phyloP scores from a whole-genome alignment of 208 protist species.

The Trypanosomatidae sp. region DNA sequence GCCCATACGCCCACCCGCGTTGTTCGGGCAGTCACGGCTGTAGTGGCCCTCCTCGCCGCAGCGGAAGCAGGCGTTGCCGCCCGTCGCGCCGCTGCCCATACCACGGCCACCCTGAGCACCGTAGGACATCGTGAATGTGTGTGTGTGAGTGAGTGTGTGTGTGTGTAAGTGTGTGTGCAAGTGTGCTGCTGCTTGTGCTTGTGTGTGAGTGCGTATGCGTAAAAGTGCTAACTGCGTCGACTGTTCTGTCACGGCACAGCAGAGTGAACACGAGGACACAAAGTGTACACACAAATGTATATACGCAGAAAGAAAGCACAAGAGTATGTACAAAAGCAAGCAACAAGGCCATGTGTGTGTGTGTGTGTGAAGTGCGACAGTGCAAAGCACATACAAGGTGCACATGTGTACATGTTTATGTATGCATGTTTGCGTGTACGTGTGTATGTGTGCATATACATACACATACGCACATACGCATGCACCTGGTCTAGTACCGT shows the following conservation, averaged over 20 bases:
- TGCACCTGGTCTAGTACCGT: no score
- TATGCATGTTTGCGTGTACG: not conserved
- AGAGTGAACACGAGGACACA: not conserved
- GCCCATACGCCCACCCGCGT: conserved; percentile 24
- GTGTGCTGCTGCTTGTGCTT: not conserved
- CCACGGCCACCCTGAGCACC: not conserved
- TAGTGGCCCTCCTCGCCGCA: conserved; percentile 65
- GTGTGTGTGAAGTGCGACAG: not conserved
- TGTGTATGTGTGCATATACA: conserved; percentile 1
- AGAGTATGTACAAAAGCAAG: not conserved
- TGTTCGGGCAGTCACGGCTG: conserved; percentile 83
- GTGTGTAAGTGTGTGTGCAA: not conserved
- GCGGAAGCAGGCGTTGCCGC: conserved; percentile 58
- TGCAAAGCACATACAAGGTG: not conserved
- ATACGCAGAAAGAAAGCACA: not conserved
- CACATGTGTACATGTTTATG: conserved; percentile 1
- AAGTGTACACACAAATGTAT: not conserved
- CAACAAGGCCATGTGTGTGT: not conserved
- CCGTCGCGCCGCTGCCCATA: conserved; percentile 9
- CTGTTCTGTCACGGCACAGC: no score
- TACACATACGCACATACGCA: no score
- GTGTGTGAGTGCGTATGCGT: not conserved
- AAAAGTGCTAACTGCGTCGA: not conserved
- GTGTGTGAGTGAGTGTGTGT: not conserved
- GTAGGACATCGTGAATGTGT: conserved; percentile 14